A percentile compares a stretch with the other conserved stretches of the same genome.
phyloP scores from a whole-genome alignment of 2,329 filamentous ascomycete genomes.

The Emergomyces africanus region DNA sequence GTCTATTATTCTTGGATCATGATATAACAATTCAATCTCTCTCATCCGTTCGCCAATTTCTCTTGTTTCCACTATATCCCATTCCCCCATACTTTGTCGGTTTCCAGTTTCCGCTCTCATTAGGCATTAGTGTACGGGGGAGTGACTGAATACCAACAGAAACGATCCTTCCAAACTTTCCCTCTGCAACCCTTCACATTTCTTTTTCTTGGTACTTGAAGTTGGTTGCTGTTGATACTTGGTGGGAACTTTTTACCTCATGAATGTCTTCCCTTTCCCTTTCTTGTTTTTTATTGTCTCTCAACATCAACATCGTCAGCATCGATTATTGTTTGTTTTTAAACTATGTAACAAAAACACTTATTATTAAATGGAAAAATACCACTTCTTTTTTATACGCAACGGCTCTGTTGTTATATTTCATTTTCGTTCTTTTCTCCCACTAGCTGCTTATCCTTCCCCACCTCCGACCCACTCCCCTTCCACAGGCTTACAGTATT shows the following conservation, averaged over 20 bases:
- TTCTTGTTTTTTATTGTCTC: background rate
- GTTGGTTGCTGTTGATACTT: background rate
- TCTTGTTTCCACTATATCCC: background rate
- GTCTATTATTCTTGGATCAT: background rate
- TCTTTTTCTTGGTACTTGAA: background rate
- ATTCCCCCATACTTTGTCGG: background rate
- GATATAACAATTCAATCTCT: background rate
- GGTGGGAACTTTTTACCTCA: background rate
- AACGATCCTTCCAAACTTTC: background rate
- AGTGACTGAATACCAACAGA: background rate
- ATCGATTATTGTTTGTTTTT: background rate
- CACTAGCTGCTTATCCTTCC: background rate
- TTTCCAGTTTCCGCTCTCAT: background rate
- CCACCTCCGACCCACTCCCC: background rate
- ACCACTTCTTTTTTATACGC: background rate
- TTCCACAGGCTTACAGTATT: no score
- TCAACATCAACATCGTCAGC: background rate
- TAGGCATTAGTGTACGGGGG: background rate
- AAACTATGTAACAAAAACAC: background rate
- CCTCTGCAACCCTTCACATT: background rate
- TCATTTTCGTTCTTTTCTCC: background rate
- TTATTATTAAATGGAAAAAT: background rate
- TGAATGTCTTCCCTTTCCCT: background rate
- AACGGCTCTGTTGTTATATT: background rate
- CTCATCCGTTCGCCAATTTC: background rate